phyloP scores from a whole-genome alignment of 2,329 filamentous ascomycete genomes.

The Albophoma yamanashiensis region DNA sequence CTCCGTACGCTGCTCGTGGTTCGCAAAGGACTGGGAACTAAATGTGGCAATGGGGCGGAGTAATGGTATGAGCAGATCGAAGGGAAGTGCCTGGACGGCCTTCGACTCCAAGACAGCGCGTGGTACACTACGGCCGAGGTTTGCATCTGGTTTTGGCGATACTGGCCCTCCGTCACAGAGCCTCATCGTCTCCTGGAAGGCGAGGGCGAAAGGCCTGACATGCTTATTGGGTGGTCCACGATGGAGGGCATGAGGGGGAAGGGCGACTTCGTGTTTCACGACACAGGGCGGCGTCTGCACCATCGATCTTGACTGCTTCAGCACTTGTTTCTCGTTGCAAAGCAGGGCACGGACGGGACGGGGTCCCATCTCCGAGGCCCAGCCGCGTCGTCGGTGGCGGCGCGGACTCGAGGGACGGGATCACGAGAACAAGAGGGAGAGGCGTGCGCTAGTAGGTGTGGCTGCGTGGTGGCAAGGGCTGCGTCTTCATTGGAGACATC shows the following conservation, averaged over 20 bases:
- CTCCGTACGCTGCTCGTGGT: too few relatives aligned
- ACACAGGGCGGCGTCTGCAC: background rate
- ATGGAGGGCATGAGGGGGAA: background rate
- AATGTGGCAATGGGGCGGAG: background rate
- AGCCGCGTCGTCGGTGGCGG: background rate
- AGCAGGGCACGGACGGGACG: background rate
- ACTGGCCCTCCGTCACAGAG: background rate
- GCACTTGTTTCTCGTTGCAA: background rate
- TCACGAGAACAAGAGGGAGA: background rate
- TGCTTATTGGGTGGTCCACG: background rate
- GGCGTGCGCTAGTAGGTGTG: constrained; percentile 1
- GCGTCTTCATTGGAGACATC: background rate
- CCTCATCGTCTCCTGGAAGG: background rate
- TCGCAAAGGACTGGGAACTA: background rate
- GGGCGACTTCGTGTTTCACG: background rate
- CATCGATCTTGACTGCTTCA: background rate
- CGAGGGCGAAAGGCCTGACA: background rate
- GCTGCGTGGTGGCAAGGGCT: constrained; percentile 5
- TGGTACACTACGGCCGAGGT: background rate
- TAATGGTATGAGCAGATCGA: background rate
- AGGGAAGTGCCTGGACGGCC: background rate
- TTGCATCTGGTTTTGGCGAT: background rate
- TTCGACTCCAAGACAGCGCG: background rate
- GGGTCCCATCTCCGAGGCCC: background rate
- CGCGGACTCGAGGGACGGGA: background rate